Evolutionary conservation across 108 stramenopile genomes (phyloP), one percentile per base, ranked within the genome.

Genomic region (Pseudonitzschia delicatissima): DNA sequence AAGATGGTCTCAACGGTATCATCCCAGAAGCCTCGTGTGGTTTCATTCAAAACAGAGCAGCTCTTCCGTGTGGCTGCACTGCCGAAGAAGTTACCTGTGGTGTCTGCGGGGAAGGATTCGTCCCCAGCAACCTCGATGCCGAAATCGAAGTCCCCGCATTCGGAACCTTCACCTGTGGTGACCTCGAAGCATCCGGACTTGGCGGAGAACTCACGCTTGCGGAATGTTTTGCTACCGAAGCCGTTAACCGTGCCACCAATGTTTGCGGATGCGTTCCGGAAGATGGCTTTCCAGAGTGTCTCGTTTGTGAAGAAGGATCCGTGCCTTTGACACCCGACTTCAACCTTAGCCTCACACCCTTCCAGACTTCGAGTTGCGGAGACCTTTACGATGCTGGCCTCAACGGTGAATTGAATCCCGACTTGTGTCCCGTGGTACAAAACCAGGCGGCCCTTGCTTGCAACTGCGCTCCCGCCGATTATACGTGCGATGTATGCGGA

Each of bases 401-500:
- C 0, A 21, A n/a, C 2, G 23, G 60, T 5, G 39, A 37, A 7
- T 17, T 61, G 17, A 36, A 20, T 20, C 60, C 60, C 25, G 2
- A 6, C 12, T 37, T 15, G 3, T 61, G 60, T 27, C 17, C 2
- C 3, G 60, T 21, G 4, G 21, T 32, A 25, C 29, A 34, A n/a
- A n/a, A 25, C 31, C 33, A 33, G 29, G 28, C 55, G 17, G 40
- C 40, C 40, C 1, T 29, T 2, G 55, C 23, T 18, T 57, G 55
- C 55, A 34, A 34, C 33, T 57, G 55, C 33, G 55, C 55, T 18
- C 55, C 55, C 1, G 5, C 31, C 23, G 55, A 57, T 28, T 57
- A 5, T 26, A 57, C 37, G n/a, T 61, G 60, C 37, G 9, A 37
- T 20, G 39, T 61, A 7, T 61, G 60, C 32, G 60, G 60, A 5